Conservation (phyloP, 2,329 filamentous ascomycete genomes). For the Trichoderma asperellum region DNA sequence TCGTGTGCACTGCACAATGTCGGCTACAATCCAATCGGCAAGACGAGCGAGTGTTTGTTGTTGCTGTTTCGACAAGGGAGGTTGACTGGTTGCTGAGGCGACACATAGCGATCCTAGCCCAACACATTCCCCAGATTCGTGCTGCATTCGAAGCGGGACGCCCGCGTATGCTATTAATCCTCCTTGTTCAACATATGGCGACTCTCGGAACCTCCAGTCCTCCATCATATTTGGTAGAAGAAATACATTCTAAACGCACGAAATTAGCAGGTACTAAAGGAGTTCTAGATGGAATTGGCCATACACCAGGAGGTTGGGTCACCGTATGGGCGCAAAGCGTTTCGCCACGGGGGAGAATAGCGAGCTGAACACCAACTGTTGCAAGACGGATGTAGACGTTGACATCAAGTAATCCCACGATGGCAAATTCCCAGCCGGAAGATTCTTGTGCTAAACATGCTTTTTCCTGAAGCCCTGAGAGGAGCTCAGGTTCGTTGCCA, state of each 20-base stretch:
- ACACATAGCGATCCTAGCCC: slow-evolving; percentile 6
- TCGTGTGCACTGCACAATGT: background rate
- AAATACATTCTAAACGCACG: background rate
- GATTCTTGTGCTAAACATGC: background rate
- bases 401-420: background rate
- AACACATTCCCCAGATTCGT: background rate
- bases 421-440: background rate
- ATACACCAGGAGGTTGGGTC: background rate
- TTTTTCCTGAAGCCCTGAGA: background rate
- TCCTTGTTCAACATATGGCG: background rate
- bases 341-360: background rate
- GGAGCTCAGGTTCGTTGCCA: background rate
- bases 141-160: background rate
- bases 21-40: background rate
- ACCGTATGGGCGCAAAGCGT: background rate
- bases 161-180: background rate
- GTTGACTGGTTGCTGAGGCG: background rate
- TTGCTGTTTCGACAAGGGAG: background rate
- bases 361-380: background rate
- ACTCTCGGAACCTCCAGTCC: background rate
- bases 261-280: background rate
- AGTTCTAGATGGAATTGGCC: background rate
- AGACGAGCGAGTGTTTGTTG: background rate
- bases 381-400: background rate
- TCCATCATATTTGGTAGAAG: background rate